Evolutionary conservation across 306 rosid species (phyloP).

Genomic region (Lablab purpureus): DNA sequence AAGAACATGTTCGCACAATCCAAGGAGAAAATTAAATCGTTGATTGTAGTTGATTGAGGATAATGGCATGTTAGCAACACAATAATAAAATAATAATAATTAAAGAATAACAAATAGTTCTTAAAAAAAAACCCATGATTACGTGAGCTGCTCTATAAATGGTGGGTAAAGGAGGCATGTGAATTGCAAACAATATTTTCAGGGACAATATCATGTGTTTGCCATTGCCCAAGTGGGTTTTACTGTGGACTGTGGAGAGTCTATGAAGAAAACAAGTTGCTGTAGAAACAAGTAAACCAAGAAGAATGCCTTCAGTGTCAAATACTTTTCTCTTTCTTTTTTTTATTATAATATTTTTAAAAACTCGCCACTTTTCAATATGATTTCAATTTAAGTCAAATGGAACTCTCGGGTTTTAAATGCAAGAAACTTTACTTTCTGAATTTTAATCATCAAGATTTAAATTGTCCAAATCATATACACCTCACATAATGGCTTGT

Average conservation of each 20-base stretch:
- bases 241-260: slow-evolving; percentile 10
- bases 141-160: slow-evolving; percentile 40
- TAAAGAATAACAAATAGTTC: slow-evolving; percentile 11
- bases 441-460: neutral
- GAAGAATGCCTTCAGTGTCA: neutral
- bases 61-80: slow-evolving; percentile 46
- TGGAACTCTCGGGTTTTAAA: neutral
- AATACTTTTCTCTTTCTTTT: neutral
- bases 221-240: slow-evolving; percentile 54
- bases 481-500: neutral
- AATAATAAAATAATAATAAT: slow-evolving; percentile 29
- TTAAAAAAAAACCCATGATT: slow-evolving; percentile 35
- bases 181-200: slow-evolving; percentile 44
- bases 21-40: slow-evolving; percentile 27
- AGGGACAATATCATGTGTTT: slow-evolving; percentile 62
- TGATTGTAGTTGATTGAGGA: slow-evolving; percentile 35
- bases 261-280: slow-evolving; percentile 8
- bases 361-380: no score
- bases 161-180: slow-evolving; percentile 52
- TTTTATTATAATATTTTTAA: neutral
- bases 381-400: neutral
- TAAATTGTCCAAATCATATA: neutral
- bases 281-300: neutral
- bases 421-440: neutral
- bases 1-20: slow-evolving; percentile 38